Conservation (phyloP, 306 rosid species). For the Sophora flavescens region DNA sequence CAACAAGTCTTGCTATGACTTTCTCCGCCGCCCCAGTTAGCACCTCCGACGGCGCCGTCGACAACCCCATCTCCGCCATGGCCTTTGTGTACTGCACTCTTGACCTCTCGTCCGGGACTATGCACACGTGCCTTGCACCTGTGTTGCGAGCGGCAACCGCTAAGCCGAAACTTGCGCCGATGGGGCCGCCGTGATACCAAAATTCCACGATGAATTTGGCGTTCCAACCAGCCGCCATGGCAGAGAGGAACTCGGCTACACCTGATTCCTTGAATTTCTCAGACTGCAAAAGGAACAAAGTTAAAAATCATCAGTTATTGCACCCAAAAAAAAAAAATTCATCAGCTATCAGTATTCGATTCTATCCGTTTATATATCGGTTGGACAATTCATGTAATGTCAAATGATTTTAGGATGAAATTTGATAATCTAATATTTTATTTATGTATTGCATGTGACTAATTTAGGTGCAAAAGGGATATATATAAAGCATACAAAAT, state of each 20-base stretch:
- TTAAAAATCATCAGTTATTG: not conserved
- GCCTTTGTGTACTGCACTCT: constrained; percentile 58
- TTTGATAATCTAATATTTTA: too few species aligned
- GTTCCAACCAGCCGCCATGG: constrained; percentile 95
- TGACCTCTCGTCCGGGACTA: constrained; percentile 73
- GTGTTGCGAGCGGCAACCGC: constrained; percentile 82
- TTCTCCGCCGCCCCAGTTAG: constrained; percentile 60
- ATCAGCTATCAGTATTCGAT: too few species aligned
- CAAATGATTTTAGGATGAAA: too few species aligned
- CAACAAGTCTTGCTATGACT: constrained; percentile 42
- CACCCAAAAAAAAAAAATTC: not conserved
- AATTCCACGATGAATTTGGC: constrained; percentile 73
- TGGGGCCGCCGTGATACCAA: constrained; percentile 60
- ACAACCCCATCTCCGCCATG: constrained; percentile 46
- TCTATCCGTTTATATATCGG: too few species aligned
- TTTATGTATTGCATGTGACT: too few species aligned
- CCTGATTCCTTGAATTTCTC: constrained; percentile 68
- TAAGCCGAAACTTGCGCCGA: constrained; percentile 76
- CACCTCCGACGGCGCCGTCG: constrained; percentile 59
- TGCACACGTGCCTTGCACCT: constrained; percentile 79
- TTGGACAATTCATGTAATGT: too few species aligned
- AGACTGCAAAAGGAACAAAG: constrained; percentile 48
- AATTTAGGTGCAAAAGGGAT: not conserved
- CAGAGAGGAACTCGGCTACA: constrained; percentile 80
- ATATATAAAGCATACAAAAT: not conserved